phyloP scores from a whole-genome alignment of 2,329 filamentous ascomycete genomes.

The Torrubiellomyces zombiae region DNA sequence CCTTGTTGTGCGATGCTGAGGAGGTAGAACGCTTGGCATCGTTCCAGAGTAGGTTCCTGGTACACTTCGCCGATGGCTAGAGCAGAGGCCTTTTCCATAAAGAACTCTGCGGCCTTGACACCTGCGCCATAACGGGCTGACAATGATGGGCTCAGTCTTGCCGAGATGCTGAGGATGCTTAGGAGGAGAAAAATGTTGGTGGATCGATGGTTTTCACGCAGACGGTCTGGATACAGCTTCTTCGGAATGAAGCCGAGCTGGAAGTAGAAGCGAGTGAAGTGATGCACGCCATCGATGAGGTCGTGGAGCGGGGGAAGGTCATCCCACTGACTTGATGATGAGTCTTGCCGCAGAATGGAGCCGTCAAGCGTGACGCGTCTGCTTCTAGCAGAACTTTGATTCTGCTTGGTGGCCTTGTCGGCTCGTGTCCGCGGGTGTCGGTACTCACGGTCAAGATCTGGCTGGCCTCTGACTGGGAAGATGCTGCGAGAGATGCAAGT shows the following conservation, averaged over 20 bases:
- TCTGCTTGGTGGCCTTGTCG: slow-evolving; percentile 26
- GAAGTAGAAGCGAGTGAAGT: slow-evolving; percentile 38
- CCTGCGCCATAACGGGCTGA: slow-evolving; percentile 31
- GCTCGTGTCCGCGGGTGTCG: slow-evolving; percentile 35
- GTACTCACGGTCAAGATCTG: slow-evolving; percentile 37
- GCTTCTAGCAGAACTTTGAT: slow-evolving; percentile 20
- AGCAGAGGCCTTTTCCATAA: slow-evolving; percentile 31
- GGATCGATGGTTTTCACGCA: slow-evolving; percentile 29
- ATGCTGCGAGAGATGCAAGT: slow-evolving; percentile 17
- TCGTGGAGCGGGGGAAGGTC: slow-evolving; percentile 30
- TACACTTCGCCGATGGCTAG: slow-evolving; percentile 35
- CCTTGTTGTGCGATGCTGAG: slow-evolving; percentile 43
- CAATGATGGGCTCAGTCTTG: slow-evolving; percentile 33
- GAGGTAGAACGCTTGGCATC: slow-evolving; percentile 41
- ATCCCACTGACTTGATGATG: slow-evolving; percentile 26
- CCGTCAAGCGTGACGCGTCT: slow-evolving; percentile 17
- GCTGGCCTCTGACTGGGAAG: slow-evolving; percentile 35
- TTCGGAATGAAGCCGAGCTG: slow-evolving; percentile 43
- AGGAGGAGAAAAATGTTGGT: slow-evolving; percentile 38
- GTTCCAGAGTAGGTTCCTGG: slow-evolving; percentile 32
- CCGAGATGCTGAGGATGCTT: slow-evolving; percentile 38
- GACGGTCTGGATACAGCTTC: slow-evolving; percentile 27
- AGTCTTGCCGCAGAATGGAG: slow-evolving; percentile 8
- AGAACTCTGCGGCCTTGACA: slow-evolving; percentile 33
- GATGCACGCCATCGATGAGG: slow-evolving; percentile 33